A percentile compares a stretch with the other conserved stretches of the same genome.
phyloP scores from a whole-genome alignment of 2,329 filamentous ascomycete species.

The Harringtonia lauricola region DNA sequence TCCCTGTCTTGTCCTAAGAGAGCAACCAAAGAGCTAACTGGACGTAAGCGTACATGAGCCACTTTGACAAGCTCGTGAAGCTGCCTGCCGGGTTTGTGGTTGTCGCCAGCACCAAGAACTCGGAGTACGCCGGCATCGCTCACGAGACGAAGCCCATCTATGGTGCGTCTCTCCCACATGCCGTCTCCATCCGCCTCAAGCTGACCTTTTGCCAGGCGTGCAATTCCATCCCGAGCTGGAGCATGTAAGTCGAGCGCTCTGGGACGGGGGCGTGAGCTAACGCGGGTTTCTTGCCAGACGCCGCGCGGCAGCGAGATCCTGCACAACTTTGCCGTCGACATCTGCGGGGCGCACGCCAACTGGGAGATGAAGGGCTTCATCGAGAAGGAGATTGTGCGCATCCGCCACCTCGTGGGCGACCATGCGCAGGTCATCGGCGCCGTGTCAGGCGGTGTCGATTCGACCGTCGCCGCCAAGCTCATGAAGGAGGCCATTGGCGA shows the following conservation, averaged over 20 bases:
- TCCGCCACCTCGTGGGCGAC: slow-evolving; percentile 70
- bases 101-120: slow-evolving; percentile 64
- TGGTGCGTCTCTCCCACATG: slow-evolving; percentile 25
- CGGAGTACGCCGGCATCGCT: slow-evolving; percentile 68
- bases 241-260: slow-evolving; percentile 7
- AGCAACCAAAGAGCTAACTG: slow-evolving; percentile 3
- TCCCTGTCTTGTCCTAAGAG: background rate
- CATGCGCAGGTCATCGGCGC: slow-evolving; percentile 60
- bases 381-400: slow-evolving; percentile 68
- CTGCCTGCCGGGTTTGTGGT: slow-evolving; percentile 61
- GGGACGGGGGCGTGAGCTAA: too few relatives aligned
- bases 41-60: slow-evolving; percentile 63
- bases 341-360: slow-evolving; percentile 64
- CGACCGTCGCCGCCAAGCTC: slow-evolving; percentile 74
- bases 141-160: slow-evolving; percentile 59
- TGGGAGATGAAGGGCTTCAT: slow-evolving; percentile 86
- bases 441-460: slow-evolving; percentile 68
- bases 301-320: slow-evolving; percentile 59
- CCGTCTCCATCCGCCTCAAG: slow-evolving; percentile 5
- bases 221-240: slow-evolving; percentile 83
- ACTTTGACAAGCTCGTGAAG: slow-evolving; percentile 35
- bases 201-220: slow-evolving; percentile 33
- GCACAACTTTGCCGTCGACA: slow-evolving; percentile 72
- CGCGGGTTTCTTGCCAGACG: slow-evolving; percentile 26
- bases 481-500: slow-evolving; percentile 64